Evolutionary conservation across 2,329 filamentous ascomycete genomes (phyloP).

Genomic region (Phialemonium atrogriseum): DNA sequence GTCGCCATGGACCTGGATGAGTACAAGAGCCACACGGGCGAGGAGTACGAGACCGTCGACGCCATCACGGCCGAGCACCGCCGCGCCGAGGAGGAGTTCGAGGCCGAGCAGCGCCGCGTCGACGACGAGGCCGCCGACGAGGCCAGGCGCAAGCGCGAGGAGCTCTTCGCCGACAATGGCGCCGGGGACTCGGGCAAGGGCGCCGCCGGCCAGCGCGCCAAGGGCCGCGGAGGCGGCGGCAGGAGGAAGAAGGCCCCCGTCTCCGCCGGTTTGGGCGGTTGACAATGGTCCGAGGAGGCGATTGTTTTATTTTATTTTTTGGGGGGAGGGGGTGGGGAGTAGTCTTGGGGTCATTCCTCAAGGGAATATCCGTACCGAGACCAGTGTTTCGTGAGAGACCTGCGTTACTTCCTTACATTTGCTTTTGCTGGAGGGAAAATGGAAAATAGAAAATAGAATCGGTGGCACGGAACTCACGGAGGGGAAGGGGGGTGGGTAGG

Average conservation of each 20-base stretch:
- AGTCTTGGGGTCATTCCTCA: too few species aligned
- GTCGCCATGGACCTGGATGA: constrained; percentile 51
- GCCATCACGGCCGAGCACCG: constrained; percentile 46
- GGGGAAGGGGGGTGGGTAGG: too few species aligned
- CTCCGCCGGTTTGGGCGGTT: constrained; percentile 2
- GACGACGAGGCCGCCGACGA: constrained; percentile 39
- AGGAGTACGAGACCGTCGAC: constrained; percentile 47
- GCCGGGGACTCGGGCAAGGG: constrained; percentile 10
- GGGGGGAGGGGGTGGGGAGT: too few species aligned
- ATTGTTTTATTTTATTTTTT: too few species aligned
- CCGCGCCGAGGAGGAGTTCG: constrained; percentile 32
- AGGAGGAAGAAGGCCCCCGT: constrained; percentile 6
- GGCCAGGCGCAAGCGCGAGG: constrained; percentile 38
- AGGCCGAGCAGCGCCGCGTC: constrained; percentile 34
- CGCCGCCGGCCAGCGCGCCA: too few species aligned
- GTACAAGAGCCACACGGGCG: constrained; percentile 46
- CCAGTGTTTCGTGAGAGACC: too few species aligned
- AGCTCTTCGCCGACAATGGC: constrained; percentile 34
- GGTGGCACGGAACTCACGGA: too few species aligned
- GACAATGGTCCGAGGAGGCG: too few species aligned
- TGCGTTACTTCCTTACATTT: too few species aligned
- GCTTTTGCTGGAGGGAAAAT: too few species aligned
- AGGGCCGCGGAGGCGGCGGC: constrained; percentile 7
- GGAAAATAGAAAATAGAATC: too few species aligned
- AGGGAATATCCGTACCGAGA: too few species aligned